Base-by-base conservation (phyloP, 345 rosid genomes). In the Citrus sp. region DNA sequence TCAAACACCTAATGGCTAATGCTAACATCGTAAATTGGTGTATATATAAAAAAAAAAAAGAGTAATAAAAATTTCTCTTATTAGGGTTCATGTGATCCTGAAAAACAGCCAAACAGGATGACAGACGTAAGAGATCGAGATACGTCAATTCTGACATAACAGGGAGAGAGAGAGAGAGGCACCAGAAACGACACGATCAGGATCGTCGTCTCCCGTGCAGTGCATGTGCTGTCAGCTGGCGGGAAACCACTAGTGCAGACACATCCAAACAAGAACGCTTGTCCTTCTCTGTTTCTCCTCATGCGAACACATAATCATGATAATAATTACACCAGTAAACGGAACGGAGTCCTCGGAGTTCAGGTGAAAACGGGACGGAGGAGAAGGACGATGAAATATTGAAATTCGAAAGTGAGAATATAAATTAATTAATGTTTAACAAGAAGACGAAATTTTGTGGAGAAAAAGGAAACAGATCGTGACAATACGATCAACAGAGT, bases 401-500 rank as follows among this genome's bases (percentile, higher is more conserved):
- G 56, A 51, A 51, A 51, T 16, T 51, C 18, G 55, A 51, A 16
- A 51, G 18, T 16, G 18, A 16, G 18, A 13, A 51, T 51, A 51
- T 14, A 38, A 38, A 38, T 49, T 54, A 54, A 54, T 6, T 35
- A 5, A 18, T 37, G 7, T 46, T 18, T 18, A 18, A 54, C 56
- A 1, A 3, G 58, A 54, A 18, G 22, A 19, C 5, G 58, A 18
- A 54, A 80, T 78, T 75, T 75, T 84, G 85, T 83, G 83, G 87
- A 60, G 78, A 84, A 82, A 84, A 84, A 82, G 84, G 40, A 3
- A 27, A 46, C 67, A 74, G 89, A 87, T 74, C 54, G 78, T 81
- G 89, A 87, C 86, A 67, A 14, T 72, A 82, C 87, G 49, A 81
- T 42, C 38, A 77, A 34, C 67, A 79, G 83, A 51, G 81, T 80